These are phyloP conservation scores for Fusarium acutatum DNA, from an alignment of 2,329 filamentous ascomycete species.

Conservation along the genomic window DNA sequence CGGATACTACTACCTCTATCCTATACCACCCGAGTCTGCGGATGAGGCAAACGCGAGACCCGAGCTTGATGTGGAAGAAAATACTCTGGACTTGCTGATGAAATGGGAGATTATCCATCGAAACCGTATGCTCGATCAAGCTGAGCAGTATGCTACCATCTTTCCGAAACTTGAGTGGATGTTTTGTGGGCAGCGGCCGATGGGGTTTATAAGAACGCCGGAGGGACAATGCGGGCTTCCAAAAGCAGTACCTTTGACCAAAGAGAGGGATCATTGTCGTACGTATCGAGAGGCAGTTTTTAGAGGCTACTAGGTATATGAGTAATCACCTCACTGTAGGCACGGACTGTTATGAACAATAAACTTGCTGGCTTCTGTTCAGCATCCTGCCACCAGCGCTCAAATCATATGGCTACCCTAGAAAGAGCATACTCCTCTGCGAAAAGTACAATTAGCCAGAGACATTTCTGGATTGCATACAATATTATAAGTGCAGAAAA, in stretches of 20 bases:
- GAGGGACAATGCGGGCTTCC: neutral
- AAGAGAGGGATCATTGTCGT: neutral
- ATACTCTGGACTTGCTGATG: too few relatives aligned
- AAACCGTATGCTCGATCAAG: constrained; percentile 30
- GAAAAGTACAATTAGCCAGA: neutral
- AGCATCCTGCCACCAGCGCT: neutral
- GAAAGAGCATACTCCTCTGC: neutral
- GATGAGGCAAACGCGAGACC: neutral
- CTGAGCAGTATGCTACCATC: constrained; percentile 8
- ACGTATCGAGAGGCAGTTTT: neutral
- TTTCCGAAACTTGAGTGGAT: constrained; percentile 23
- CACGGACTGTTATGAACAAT: neutral
- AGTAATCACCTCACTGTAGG: rapidly evolving
- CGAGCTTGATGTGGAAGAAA: neutral
- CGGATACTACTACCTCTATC: neutral
- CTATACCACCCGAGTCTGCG: neutral
- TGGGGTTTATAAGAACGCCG: neutral
- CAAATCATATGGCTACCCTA: neutral
- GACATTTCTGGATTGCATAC: neutral
- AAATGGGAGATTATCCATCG: constrained; percentile 15
- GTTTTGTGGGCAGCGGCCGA: constrained; percentile 15
- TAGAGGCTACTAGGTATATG: too few relatives aligned
- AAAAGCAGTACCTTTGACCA: neutral
- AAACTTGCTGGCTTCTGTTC: neutral
- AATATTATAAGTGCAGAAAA: neutral